These are phyloP conservation scores for Pseudodiploospora longispora DNA, from an alignment of 2,329 filamentous ascomycete genomes.

Conservation along the genomic window DNA sequence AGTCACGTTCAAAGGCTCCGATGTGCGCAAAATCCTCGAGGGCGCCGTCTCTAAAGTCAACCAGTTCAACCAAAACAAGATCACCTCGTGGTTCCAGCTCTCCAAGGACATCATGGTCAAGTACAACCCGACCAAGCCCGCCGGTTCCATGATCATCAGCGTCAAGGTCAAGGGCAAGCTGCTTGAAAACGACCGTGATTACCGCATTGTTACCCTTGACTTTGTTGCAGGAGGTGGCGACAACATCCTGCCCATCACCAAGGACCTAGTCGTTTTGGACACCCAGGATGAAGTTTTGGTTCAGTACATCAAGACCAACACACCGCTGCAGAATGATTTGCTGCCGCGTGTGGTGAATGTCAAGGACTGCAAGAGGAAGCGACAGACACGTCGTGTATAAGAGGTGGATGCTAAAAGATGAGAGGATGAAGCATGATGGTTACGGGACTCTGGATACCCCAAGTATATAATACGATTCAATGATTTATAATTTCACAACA, in stretches of 20 bases:
- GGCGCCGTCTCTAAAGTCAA: slow-evolving; percentile 48
- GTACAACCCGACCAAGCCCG: slow-evolving; percentile 44
- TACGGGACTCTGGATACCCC: too few species aligned
- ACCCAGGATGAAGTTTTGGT: slow-evolving; percentile 46
- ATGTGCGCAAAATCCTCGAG: slow-evolving; percentile 50
- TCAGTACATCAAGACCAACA: slow-evolving; percentile 39
- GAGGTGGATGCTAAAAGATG: too few species aligned
- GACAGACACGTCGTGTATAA: too few species aligned
- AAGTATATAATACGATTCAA: too few species aligned
- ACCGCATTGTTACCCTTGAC: slow-evolving; percentile 54
- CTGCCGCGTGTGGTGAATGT: slow-evolving; percentile 29
- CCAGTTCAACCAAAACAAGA: slow-evolving; percentile 41
- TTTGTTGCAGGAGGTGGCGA: slow-evolving; percentile 57
- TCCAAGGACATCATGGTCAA: slow-evolving; percentile 47
- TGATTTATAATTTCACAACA: too few species aligned
- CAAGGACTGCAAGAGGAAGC: too few species aligned
- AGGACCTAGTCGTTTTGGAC: slow-evolving; percentile 38
- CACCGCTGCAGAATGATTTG: slow-evolving; percentile 41
- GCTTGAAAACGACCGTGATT: slow-evolving; percentile 38
- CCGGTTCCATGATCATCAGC: slow-evolving; percentile 42
- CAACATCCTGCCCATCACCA: slow-evolving; percentile 42
- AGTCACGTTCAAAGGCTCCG: slow-evolving; percentile 41
- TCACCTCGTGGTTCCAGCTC: slow-evolving; percentile 55
- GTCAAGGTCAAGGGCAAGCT: slow-evolving; percentile 41
- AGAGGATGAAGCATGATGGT: too few species aligned